Conservation (phyloP, 75 land plant genomes). For the Pinus albicaulis region DNA sequence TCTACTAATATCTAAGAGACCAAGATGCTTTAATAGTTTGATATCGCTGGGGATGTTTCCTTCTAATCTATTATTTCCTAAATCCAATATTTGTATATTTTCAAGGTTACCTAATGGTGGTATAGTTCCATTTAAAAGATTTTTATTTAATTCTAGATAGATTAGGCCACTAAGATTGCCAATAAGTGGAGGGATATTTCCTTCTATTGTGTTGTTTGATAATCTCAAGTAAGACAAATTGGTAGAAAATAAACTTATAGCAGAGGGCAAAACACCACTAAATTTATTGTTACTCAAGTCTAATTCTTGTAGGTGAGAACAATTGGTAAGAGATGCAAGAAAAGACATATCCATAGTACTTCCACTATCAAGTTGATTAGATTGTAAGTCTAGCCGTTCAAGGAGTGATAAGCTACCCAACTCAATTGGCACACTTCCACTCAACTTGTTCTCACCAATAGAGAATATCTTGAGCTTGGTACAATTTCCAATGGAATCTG, state of each 20-base stretch:
- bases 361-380: background rate
- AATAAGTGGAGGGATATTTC: background rate
- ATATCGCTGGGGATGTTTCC: too few relatives aligned
- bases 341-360: background rate
- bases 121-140: slow-evolving; percentile 12
- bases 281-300: background rate
- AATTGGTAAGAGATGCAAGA: background rate
- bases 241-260: background rate
- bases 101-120: slow-evolving; percentile 10
- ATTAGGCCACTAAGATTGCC: slow-evolving; percentile 4
- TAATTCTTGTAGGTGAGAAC: background rate
- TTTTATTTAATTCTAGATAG: slow-evolving; percentile 12
- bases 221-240: background rate
- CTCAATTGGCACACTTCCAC: slow-evolving; percentile 19
- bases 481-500: background rate
- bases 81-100: slow-evolving; percentile 11
- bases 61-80: too few relatives aligned
- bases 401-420: slow-evolving; percentile 7
- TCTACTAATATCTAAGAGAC: too few relatives aligned
- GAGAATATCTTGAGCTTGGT: slow-evolving; percentile 1
- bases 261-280: background rate
- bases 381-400: background rate
- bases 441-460: slow-evolving; percentile 17
- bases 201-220: background rate
- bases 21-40: too few relatives aligned